Evolutionary conservation across 1,284 basidiomycete genomes (phyloP).

Genomic region (Ceratobasidium sp.): DNA sequence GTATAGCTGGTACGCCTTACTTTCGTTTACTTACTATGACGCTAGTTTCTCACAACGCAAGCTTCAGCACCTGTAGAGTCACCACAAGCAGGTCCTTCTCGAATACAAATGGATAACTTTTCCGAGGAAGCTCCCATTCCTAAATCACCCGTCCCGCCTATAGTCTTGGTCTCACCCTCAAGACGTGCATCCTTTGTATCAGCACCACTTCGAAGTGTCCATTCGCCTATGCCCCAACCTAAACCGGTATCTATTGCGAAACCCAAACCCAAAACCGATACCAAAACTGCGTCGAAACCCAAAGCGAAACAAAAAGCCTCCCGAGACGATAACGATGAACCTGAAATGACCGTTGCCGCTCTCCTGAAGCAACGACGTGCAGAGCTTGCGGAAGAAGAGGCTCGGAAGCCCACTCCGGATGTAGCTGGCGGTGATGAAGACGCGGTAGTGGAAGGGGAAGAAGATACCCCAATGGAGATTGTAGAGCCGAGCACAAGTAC

Average conservation of each 20-base stretch:
- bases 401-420: background rate
- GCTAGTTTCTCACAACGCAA: background rate
- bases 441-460: background rate
- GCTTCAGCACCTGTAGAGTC: background rate
- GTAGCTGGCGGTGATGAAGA: background rate
- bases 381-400: constrained; percentile 17
- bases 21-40: constrained; percentile 3
- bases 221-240: background rate
- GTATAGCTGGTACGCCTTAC: background rate
- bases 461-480: background rate
- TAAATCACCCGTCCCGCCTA: background rate
- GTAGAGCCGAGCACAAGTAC: background rate
- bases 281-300: background rate
- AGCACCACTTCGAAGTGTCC: background rate
- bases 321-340: background rate
- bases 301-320: constrained; percentile 8
- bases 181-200: background rate
- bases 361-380: background rate
- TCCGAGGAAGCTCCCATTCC: background rate
- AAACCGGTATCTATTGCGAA: background rate
- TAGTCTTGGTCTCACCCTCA: background rate
- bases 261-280: background rate
- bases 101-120: background rate
- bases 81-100: background rate
- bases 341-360: background rate